A percentile compares a stretch with the other conserved stretches of the same genome.
Conservation (phyloP, 2,329 filamentous ascomycete species). For the Trichoderma afroharzianum region DNA sequence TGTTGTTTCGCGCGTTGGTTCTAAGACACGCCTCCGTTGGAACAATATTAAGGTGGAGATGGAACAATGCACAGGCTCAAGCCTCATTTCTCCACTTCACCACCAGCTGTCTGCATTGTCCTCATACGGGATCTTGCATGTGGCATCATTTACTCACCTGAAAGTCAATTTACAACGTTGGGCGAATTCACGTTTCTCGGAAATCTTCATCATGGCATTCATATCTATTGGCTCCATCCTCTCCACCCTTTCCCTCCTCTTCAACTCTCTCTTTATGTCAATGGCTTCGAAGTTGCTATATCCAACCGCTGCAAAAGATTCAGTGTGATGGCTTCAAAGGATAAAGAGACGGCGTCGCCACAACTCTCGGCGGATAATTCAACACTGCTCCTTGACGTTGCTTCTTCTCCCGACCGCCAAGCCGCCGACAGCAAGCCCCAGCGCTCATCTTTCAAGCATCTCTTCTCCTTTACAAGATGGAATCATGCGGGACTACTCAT, state of each 20-base stretch:
- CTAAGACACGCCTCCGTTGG: background rate
- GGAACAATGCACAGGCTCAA: background rate
- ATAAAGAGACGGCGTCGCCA: background rate
- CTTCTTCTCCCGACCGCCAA: background rate
- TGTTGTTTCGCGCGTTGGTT: background rate
- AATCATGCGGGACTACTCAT: constrained; percentile 54
- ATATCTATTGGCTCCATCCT: background rate
- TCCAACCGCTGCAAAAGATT: background rate
- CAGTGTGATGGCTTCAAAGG: constrained; percentile 8
- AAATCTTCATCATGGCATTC: background rate
- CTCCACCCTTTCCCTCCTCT: background rate
- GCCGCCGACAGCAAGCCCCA: background rate
- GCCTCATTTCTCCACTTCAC: background rate
- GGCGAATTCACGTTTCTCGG: background rate
- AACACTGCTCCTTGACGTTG: background rate
- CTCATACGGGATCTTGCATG: background rate
- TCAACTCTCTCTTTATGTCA: background rate
- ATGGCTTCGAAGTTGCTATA: background rate
- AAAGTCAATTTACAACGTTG: background rate
- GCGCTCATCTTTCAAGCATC: constrained; percentile 36
- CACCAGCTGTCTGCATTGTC: background rate
- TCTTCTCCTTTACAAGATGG: constrained; percentile 71
- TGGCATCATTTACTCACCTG: background rate
- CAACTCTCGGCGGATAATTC: background rate
- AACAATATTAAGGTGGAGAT: constrained; percentile 17